A percentile compares a stretch with the other conserved stretches of the same genome.
Conservation (phyloP, 352 stramenopile species). For the Vaucheria bursata region DNA sequence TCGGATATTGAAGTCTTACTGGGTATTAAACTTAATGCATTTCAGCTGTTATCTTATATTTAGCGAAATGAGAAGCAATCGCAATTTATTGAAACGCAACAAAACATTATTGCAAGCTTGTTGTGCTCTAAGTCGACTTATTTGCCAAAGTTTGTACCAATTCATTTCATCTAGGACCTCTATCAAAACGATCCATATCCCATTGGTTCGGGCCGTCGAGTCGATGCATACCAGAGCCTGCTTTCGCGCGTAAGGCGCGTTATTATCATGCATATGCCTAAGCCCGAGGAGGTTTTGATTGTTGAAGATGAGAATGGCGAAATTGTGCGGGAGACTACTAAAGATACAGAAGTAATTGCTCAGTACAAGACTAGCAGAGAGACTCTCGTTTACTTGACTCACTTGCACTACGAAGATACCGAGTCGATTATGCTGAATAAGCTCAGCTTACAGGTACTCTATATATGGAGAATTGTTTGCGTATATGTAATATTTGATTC, state of each 20-base stretch:
- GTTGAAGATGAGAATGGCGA: slow-evolving; percentile 93
- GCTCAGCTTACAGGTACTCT: slow-evolving; percentile 72
- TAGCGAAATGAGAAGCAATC: too few species aligned
- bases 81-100: too few species aligned
- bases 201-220: neutral
- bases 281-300: slow-evolving; percentile 65
- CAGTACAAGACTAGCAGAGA: slow-evolving; percentile 99
- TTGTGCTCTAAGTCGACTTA: neutral
- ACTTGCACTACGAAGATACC: slow-evolving; percentile 98
- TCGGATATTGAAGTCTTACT: too few species aligned
- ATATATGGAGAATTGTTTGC: too few species aligned
- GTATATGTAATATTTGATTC: too few species aligned
- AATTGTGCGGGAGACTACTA: slow-evolving; percentile 63
- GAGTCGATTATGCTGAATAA: slow-evolving; percentile 98
- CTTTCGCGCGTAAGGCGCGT: slow-evolving; percentile 89
- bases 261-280: slow-evolving; percentile 55
- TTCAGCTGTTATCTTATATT: too few species aligned
- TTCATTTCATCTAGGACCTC: neutral
- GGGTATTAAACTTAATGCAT: too few species aligned
- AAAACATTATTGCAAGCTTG: too few species aligned
- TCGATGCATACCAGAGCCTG: slow-evolving; percentile 56
- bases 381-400: slow-evolving; percentile 97
- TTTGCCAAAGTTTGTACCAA: neutral
- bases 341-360: slow-evolving; percentile 96
- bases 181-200: slow-evolving; percentile 6